A percentile compares a stretch with the other conserved stretches of the same genome.
Conservation (phyloP, 1,284 basidiomycete species). For the Coriolopsis trogii region DNA sequence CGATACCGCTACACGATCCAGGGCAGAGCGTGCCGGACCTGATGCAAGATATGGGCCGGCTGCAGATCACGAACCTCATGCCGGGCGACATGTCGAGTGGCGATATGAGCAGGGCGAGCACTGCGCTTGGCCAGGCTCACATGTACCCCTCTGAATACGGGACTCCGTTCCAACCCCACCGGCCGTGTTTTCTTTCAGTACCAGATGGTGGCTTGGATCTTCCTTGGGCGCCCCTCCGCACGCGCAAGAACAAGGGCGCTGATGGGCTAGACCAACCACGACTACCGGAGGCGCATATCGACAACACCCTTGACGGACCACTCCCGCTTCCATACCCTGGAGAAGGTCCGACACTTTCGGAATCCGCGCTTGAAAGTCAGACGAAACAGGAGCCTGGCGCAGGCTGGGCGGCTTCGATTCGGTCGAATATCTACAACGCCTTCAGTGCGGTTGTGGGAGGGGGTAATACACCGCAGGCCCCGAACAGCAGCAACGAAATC, state of each 20-base stretch:
- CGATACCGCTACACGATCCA: constrained; percentile 21
- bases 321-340: constrained; percentile 28
- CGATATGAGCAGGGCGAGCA: constrained; percentile 37
- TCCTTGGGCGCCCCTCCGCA: constrained; percentile 26
- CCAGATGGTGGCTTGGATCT: constrained; percentile 24
- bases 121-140: constrained; percentile 25
- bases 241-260: background rate
- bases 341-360: background rate
- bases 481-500: background rate
- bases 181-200: constrained; percentile 29
- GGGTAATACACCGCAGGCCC: background rate
- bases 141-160: constrained; percentile 23
- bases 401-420: constrained; percentile 37
- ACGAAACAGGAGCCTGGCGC: constrained; percentile 16
- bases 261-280: background rate
- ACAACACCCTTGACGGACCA: constrained; percentile 12
- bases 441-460: constrained; percentile 36
- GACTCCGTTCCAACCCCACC: constrained; percentile 24
- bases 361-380: background rate
- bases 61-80: constrained; percentile 44
- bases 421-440: constrained; percentile 39
- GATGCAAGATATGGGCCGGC: constrained; percentile 38
- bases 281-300: background rate
- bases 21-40: constrained; percentile 34
- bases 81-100: constrained; percentile 46